Evolutionary conservation across 139 green algal genomes (phyloP).

Genomic region (Tetradesmus lagerheimii): DNA sequence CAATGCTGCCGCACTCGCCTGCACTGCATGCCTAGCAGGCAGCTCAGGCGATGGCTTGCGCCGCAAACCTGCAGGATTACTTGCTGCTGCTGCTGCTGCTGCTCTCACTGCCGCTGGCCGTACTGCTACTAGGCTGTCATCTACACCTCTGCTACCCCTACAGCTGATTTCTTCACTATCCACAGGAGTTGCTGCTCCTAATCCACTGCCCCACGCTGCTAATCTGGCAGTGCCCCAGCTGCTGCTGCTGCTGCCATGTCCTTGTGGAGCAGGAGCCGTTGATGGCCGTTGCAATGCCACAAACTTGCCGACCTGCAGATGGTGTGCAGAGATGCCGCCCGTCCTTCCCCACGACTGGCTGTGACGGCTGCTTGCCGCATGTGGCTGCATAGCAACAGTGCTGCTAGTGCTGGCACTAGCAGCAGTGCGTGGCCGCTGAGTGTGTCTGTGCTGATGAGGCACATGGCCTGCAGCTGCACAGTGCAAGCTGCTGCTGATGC

Average conservation of each 20-base stretch:
- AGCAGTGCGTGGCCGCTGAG: background rate
- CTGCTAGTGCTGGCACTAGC: background rate
- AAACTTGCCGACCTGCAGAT: background rate
- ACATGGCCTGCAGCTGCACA: background rate
- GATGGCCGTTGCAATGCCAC: background rate
- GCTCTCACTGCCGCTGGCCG: no score
- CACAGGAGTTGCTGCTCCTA: background rate
- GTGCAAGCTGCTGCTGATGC: background rate
- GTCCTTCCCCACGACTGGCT: background rate
- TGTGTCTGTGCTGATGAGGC: background rate
- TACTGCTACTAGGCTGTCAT: background rate
- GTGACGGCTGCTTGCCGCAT: background rate
- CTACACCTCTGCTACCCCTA: background rate
- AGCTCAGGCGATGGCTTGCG: background rate
- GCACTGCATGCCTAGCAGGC: constrained; percentile 25
- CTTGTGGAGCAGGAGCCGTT: background rate
- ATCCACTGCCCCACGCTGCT: no score
- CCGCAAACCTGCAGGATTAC: background rate
- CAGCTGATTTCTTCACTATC: background rate
- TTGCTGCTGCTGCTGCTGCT: background rate
- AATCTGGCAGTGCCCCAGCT: no score
- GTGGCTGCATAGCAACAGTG: background rate
- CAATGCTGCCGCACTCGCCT: background rate
- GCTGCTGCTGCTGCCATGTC: background rate
- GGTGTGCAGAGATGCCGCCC: no score